Percentiles rank a stretch among this genome's conserved stretches.
These are phyloP conservation scores for Mucor piriformis DNA, from an alignment of 371 early-diverging fungal species.

Conservation along the genomic window DNA sequence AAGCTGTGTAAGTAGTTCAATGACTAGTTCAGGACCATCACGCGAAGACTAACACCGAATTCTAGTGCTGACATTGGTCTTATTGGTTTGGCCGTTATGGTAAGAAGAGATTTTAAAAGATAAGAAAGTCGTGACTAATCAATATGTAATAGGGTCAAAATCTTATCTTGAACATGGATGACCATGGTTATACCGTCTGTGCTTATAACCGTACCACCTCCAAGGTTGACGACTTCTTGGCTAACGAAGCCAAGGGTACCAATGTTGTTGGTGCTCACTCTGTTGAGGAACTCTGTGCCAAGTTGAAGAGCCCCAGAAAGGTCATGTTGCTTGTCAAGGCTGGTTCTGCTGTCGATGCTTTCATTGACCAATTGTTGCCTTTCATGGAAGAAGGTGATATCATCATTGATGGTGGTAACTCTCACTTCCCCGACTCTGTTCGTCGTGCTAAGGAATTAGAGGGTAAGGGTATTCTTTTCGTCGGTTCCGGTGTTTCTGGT, in stretches of 20 bases:
- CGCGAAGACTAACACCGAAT: no score
- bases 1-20: constrained; percentile 31
- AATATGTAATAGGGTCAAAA: constrained; percentile 83
- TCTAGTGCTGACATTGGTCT: constrained; percentile 97
- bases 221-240: constrained; percentile 95
- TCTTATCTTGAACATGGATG: constrained; percentile 97
- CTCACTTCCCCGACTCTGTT: constrained; percentile 97
- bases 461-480: constrained; percentile 89
- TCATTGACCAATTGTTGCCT: constrained; percentile 88
- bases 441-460: constrained; percentile 88
- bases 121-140: constrained; percentile 2
- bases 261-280: constrained; percentile 93
- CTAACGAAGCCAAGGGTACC: constrained; percentile 96
- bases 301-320: constrained; percentile 94
- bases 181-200: constrained; percentile 91
- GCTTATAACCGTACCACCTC: constrained; percentile 97
- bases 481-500: constrained; percentile 99
- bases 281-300: constrained; percentile 89
- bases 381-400: constrained; percentile 92
- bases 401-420: constrained; percentile 99
- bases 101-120: constrained; percentile 40
- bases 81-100: constrained; percentile 99
- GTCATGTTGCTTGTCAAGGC: constrained; percentile 98
- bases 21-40: no score
- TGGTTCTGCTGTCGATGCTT: constrained; percentile 94